Percentiles rank a stretch among this genome's conserved stretches.
phyloP scores from a whole-genome alignment of 2,329 filamentous ascomycete genomes.

The Trichoderma atrobrunneum region DNA sequence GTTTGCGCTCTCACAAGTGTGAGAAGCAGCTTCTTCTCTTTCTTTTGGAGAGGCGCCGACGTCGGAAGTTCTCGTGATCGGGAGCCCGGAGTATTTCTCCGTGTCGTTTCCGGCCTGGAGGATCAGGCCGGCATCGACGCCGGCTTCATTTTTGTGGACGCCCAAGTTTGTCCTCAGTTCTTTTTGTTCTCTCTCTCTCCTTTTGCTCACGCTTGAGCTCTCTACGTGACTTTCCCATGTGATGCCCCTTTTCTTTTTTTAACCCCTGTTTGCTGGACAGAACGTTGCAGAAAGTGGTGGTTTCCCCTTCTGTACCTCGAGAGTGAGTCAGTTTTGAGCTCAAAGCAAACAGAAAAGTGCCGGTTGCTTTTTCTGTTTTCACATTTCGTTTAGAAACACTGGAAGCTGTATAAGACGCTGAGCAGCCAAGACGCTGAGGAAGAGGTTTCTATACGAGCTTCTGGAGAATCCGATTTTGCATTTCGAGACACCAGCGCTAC shows the following conservation, averaged over 20 bases:
- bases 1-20: not conserved
- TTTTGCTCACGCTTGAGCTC: not conserved
- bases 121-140: not conserved
- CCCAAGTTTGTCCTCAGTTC: not conserved
- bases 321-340: not conserved
- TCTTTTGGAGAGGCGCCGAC: not conserved
- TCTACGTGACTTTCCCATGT: not conserved
- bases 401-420: not conserved
- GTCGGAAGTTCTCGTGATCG: not conserved
- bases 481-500: not conserved
- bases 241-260: not conserved
- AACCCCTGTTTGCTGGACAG: not conserved
- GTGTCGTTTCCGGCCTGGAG: not conserved
- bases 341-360: not conserved
- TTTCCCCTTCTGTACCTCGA: not conserved
- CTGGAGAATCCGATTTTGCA: not conserved
- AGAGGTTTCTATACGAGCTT: not conserved
- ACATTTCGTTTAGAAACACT: not conserved
- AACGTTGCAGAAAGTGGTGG: not conserved
- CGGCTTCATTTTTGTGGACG: not conserved
- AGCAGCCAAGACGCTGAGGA: not conserved
- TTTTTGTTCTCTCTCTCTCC: not conserved
- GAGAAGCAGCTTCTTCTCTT: not conserved
- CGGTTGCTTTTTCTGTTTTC: not conserved
- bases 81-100: not conserved